These are phyloP conservation scores for Ballota nigra DNA, from an alignment of 257 asterid species.

Conservation along the genomic window DNA sequence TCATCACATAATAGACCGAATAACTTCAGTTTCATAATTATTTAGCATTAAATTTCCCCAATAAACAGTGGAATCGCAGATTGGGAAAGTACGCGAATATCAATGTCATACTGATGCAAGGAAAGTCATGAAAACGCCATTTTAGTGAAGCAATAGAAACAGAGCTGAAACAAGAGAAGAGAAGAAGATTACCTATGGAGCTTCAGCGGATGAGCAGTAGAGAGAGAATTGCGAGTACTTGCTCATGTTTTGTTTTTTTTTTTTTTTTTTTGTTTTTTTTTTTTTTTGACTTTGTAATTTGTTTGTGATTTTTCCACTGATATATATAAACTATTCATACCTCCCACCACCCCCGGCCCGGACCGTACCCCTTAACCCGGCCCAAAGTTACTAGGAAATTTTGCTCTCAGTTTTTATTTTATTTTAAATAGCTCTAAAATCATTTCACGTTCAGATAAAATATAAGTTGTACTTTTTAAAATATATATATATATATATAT, in stretches of 20 bases:
- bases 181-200: conserved; percentile 9
- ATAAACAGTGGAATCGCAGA: conserved; percentile 11
- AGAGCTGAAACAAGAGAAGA: not conserved
- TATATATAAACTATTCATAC: no score
- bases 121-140: not conserved
- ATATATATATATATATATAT: no score
- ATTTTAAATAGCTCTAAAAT: no score
- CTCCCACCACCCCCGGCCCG: no score
- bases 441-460: no score
- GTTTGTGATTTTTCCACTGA: no score
- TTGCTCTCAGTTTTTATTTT: no score
- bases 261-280: not conserved
- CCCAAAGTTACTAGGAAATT: no score
- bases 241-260: not conserved
- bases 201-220: conserved; percentile 24
- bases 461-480: no score
- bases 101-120: not conserved
- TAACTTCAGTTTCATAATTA: not conserved
- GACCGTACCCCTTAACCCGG: no score
- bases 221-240: conserved; percentile 21
- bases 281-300: conserved; percentile 2
- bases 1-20: not conserved
- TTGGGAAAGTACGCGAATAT: conserved; percentile 3
- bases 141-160: not conserved
- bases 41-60: not conserved